These are phyloP conservation scores for Calonectria hawksworthii DNA, from an alignment of 2,329 filamentous ascomycete genomes.

Conservation along the genomic window DNA sequence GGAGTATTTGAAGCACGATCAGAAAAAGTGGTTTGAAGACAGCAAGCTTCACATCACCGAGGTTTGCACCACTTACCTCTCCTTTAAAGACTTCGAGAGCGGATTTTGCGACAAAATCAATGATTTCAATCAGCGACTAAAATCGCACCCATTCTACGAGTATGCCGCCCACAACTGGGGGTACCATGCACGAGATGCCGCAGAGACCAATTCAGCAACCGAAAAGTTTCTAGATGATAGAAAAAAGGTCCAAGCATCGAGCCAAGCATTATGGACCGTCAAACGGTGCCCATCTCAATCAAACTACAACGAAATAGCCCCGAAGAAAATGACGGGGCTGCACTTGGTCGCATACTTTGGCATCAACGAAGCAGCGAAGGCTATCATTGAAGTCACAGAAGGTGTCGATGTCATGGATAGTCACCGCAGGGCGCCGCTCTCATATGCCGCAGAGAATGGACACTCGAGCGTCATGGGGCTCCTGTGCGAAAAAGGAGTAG, in stretches of 20 bases:
- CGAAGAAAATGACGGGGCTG: constrained; percentile 35
- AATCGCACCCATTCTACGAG: constrained; percentile 42
- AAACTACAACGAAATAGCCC: constrained; percentile 21
- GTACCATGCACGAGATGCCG: constrained; percentile 44
- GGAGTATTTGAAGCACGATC: constrained; percentile 56
- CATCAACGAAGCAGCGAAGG: neutral
- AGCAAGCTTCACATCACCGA: constrained; percentile 45
- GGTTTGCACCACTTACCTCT: constrained; percentile 54
- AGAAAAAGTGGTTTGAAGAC: constrained; percentile 47
- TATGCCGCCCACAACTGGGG: constrained; percentile 53
- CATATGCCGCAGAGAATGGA: neutral
- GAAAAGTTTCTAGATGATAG: constrained; percentile 33
- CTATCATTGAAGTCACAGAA: neutral
- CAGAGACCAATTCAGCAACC: constrained; percentile 14
- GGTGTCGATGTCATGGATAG: neutral
- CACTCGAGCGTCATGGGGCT: neutral
- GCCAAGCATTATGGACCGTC: constrained; percentile 34
- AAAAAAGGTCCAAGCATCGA: constrained; percentile 29
- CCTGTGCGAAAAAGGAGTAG: neutral
- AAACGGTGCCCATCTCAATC: neutral
- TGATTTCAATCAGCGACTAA: constrained; percentile 40
- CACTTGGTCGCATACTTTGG: constrained; percentile 45
- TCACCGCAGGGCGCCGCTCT: neutral
- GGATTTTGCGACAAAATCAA: constrained; percentile 11
- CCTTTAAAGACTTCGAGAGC: constrained; percentile 42